Evolutionary conservation across 768 basidiomycete species (phyloP), one percentile per base, ranked within the genome.

Genomic region (Lepiota brunneoincarnata): DNA sequence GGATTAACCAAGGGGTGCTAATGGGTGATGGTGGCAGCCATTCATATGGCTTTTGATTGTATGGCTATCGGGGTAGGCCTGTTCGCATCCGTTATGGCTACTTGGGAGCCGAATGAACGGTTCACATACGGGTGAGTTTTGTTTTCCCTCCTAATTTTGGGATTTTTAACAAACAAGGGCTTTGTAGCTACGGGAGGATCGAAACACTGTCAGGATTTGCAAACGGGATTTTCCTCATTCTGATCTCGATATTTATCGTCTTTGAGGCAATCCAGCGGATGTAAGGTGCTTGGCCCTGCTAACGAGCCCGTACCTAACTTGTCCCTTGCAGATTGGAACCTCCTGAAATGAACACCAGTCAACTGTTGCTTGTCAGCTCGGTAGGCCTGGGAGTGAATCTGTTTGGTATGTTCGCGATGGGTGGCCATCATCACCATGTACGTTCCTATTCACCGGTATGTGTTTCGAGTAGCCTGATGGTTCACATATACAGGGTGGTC

Each of bases 31-130:
- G 40, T 24, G 51, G 4, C 59, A 98, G 96, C 97, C 18, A 98
- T 99, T 35, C 97, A 99, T 65, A 99, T 98, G 97, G 92, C 93
- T 10, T 99, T 99, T 61, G 97, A 99, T 71, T 98, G 97, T 65
- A 85, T 98, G 81, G 96, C 96, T 0, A 93, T 99, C 48, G 93
- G 85, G 0, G 91, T 99, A 49, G 97, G 97, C 2, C 79, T 99
- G 2, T 84, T 97, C 53, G 97, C 97, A 4, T 95, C 92, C 7
- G 91, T 99, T 4, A 98, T 98, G 89, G 93, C 96, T 2, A 95
- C 89, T 10, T 98, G 97, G 97, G 88, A 92, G 36, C 90, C 93
- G 0, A 93, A 98, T 71, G 89, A 90, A 61, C 78, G 84, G 34
- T 99, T 93, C 72, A 98, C 97, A 14, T 99, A 97, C 68, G 97